Base-by-base conservation (phyloP, 225 moss, liverwort and hornwort species). In the Physcomitrellopsis africana region DNA sequence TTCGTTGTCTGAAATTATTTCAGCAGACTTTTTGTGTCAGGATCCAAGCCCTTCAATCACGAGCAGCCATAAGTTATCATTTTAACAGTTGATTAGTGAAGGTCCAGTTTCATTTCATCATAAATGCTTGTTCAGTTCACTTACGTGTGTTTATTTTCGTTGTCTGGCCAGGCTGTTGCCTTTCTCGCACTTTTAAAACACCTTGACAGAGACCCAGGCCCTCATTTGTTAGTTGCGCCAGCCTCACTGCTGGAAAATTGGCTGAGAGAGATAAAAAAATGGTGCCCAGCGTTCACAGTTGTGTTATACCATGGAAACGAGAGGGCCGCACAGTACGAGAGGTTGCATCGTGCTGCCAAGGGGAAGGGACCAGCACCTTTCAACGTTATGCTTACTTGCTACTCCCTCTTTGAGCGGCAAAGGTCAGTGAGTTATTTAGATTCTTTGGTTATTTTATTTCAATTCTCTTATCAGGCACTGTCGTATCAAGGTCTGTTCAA, bases 301-400 rank as follows among this genome's bases (percentile, higher is more conserved):
- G 85, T 97, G 4, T 78, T 97, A 77, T 97, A 94, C 70, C 97
- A 97, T 65, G 97, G 97, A 13, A 94, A 88, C 51, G 94, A 94
- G 72, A 91, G 94, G 76, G 90, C 91, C 11, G 74, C 83, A 46
- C 81, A 91, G 69, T 86, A 91, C 60, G 87, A 89, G 70, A 92
- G 89, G 67, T 84, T 94, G 67, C 93, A 92, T 73, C 84, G 82
- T 66, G 82, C 70, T 73, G 92, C 76, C 54, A 86, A 63, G 82
- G 80, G 74, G 37, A 85, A 83, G 71, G 81, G 85, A 18, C 85
- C 85, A 64, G 83, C 88, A 17, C 94, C 93, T 67, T 97, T 97
- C 83, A 93, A 94, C 73, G 97, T 97, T 15, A 90, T 97, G 97
- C 81, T 97, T 72, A 97, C 97, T 24, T 94, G 92, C 72, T 97